Evolutionary conservation across 2,329 filamentous ascomycete species (phyloP).

Genomic region (Xylaria sp.): DNA sequence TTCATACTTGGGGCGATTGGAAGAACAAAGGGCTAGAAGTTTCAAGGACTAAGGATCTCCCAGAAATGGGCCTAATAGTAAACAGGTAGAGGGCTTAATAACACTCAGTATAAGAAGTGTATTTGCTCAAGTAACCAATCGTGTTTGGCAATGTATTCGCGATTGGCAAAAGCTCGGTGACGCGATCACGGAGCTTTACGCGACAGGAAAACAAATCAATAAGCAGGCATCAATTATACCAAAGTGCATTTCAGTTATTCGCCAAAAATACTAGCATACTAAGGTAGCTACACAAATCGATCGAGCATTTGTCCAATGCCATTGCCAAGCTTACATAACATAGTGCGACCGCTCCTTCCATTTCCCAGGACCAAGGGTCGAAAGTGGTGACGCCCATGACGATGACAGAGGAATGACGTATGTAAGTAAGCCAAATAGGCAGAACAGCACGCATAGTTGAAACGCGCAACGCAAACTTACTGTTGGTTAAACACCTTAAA

Average conservation of each 20-base stretch:
- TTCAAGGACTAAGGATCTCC: neutral
- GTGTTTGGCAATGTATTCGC: neutral
- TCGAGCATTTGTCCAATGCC: neutral
- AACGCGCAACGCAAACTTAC: neutral
- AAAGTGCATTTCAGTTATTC: too few species aligned
- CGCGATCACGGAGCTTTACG: neutral
- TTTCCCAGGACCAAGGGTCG: neutral
- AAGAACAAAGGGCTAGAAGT: neutral
- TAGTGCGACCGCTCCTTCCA: neutral
- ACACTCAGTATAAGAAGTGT: neutral
- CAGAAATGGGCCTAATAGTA: neutral
- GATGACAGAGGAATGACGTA: conserved; percentile 3
- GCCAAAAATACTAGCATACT: too few species aligned
- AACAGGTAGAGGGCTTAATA: too few species aligned
- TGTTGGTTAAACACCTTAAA: neutral
- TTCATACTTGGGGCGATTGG: neutral
- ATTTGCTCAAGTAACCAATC: too few species aligned
- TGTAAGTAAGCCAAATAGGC: neutral
- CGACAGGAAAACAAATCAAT: neutral
- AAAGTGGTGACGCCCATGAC: conserved; percentile 7
- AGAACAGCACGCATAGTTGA: neutral
- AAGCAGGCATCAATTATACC: neutral
- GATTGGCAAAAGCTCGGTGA: neutral
- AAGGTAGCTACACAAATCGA: neutral
- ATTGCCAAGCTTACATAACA: neutral